Conservation (phyloP, 352 stramenopile genomes). For the Thalassiosira mediterranea region DNA sequence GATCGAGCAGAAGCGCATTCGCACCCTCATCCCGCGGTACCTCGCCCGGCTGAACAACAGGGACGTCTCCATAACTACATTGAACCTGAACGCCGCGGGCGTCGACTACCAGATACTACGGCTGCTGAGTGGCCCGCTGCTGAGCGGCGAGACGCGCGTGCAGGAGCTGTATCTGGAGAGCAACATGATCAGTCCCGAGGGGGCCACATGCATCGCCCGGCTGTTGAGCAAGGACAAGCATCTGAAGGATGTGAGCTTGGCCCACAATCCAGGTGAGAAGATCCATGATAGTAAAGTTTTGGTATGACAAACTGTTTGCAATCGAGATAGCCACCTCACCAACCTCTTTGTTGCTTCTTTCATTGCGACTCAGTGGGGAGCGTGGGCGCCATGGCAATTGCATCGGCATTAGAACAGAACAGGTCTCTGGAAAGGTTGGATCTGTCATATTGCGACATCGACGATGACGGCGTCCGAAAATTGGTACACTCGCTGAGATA, state of each 20-base stretch:
- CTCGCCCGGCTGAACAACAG: conserved; percentile 18
- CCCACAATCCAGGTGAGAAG: conserved; percentile 42
- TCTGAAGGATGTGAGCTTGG: conserved; percentile 59
- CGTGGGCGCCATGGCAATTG: conserved; percentile 36
- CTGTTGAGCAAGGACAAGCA: conserved; percentile 27
- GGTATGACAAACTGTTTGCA: too few species aligned
- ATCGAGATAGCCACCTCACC: too few species aligned
- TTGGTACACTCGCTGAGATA: conserved; percentile 22
- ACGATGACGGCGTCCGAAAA: conserved; percentile 32
- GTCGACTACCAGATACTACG: conserved; percentile 29
- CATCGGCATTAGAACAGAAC: conserved; percentile 33
- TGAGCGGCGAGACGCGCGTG: conserved; percentile 13
- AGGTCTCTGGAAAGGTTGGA: conserved; percentile 26
- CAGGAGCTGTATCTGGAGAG: conserved; percentile 53
- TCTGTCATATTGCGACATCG: conserved; percentile 38
- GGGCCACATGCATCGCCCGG: conserved; percentile 32
- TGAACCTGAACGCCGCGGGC: conserved; percentile 31
- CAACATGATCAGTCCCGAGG: conserved; percentile 44
- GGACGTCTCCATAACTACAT: conserved; percentile 21
- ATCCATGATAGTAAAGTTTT: background rate
- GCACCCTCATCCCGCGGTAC: conserved; percentile 21
- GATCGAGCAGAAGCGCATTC: conserved; percentile 29
- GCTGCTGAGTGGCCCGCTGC: conserved; percentile 8
- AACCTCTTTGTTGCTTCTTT: too few species aligned
- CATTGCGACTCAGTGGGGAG: too few species aligned